Evolutionary conservation across 495 filamentous ascomycete species (phyloP).

Genomic region (Neurospora sp.): DNA sequence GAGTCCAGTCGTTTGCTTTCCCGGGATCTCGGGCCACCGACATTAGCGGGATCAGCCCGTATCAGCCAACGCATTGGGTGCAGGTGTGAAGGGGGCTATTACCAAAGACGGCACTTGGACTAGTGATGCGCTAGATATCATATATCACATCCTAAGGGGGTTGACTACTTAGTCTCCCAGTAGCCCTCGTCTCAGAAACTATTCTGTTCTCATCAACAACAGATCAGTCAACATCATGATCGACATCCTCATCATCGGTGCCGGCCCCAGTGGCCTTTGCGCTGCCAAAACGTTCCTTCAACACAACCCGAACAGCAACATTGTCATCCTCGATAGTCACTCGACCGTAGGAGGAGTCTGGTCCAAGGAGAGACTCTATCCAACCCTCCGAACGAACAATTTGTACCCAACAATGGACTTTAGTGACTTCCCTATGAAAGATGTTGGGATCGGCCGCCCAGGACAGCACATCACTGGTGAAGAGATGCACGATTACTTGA

Average conservation of each 20-base stretch:
- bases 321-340: conserved; percentile 39
- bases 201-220: background rate
- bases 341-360: conserved; percentile 40
- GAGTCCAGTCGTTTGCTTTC: background rate
- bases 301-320: conserved; percentile 13
- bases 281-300: conserved; percentile 62
- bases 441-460: conserved; percentile 38
- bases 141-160: background rate
- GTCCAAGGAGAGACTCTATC: conserved; percentile 40
- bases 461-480: conserved; percentile 38
- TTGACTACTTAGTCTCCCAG: background rate
- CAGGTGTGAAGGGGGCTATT: background rate
- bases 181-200: background rate
- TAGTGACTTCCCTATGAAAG: conserved; percentile 66
- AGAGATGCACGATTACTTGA: conserved; percentile 23
- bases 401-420: conserved; percentile 56
- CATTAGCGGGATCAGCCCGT: background rate
- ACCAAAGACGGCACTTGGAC: background rate
- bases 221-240: conserved; percentile 4
- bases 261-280: conserved; percentile 60
- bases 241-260: conserved; percentile 37
- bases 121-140: background rate
- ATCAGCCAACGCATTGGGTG: background rate
- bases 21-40: background rate
- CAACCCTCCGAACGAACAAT: conserved; percentile 51